Base-by-base conservation (phyloP, 202 grass and related monocot species). In the Hordeum pubiflorum region DNA sequence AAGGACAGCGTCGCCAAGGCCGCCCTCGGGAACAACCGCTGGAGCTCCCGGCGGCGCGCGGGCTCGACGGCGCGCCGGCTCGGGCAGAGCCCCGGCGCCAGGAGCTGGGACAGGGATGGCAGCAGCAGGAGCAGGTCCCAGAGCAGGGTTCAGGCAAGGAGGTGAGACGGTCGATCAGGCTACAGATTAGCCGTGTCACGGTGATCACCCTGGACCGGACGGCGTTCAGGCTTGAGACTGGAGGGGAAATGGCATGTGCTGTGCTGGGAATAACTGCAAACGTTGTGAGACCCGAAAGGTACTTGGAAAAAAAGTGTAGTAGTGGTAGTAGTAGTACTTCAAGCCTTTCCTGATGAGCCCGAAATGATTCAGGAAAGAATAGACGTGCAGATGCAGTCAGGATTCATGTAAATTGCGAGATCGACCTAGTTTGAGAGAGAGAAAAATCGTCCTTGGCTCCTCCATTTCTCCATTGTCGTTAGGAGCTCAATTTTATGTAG, bases 1-100 rank as follows among this genome's bases (percentile, higher is more conserved):
- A 87, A 84, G 10, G 92, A 96, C 86, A 86, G 89, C 41, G 92
- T 99, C 29, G 91, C 87, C 9, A 93, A 87, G 87, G 96, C 91
- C 5, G 96, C 92, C n/a, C 86, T 99, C 43, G 92, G 92, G 15
- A 87, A 87, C 78, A 50, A 13, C 48, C 65, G 85, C 0, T 86
- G 84, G 84, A 75, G 41, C 70, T 83, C 85, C 29, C 72, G 91
- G 41, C 75, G 89, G 89, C 86, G 87, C 40, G 0, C 38, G 50
- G 2, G 43, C 43, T 15, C 43, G 12, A 5, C 52, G 48, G 10
- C 92, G 4, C 81, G 92, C 20, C 68, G 90, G 26, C 56, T 58
- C 6, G 72, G 43, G 31, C 88, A 85, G 26, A 79, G 72, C 77
- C 76, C 88, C 9, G 85, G 79, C n/a, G 38, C n/a, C 32, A 82